Evolutionary conservation across 2,329 filamentous ascomycete genomes (phyloP).

Genomic region (Neofusicoccum umdonicola): DNA sequence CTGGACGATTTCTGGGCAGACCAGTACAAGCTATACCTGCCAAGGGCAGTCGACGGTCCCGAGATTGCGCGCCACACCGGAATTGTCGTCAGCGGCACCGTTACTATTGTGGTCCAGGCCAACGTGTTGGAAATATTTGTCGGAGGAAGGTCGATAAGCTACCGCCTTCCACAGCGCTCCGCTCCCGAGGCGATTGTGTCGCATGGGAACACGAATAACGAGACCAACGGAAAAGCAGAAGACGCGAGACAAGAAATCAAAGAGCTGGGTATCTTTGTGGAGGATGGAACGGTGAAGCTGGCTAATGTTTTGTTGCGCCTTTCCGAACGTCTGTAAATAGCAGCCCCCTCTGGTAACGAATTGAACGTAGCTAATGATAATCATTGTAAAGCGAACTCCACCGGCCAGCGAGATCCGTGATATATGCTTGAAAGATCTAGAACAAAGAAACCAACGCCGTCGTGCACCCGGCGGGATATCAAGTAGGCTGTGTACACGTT

Average conservation of each 20-base stretch:
- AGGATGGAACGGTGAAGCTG: constrained; percentile 16
- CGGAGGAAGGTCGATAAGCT: constrained; percentile 21
- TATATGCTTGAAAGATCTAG: background rate
- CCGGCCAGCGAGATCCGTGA: background rate
- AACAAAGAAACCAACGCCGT: background rate
- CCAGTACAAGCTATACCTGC: constrained; percentile 34
- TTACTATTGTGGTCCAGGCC: background rate
- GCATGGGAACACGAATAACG: background rate
- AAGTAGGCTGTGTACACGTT: background rate
- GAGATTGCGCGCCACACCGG: constrained; percentile 35
- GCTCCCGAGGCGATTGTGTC: background rate
- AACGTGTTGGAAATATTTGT: constrained; percentile 19
- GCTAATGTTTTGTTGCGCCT: constrained; percentile 3
- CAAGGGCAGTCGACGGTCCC: constrained; percentile 35
- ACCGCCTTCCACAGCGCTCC: constrained; percentile 6
- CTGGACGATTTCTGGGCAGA: constrained; percentile 43
- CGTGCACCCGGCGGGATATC: background rate
- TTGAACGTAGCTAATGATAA: background rate
- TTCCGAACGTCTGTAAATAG: background rate
- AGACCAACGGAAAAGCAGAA: background rate
- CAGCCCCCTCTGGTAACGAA: background rate
- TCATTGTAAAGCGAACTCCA: background rate
- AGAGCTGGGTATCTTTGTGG: constrained; percentile 20
- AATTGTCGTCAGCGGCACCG: background rate
- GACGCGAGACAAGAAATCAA: background rate